These are phyloP conservation scores for Lactifluus volemus DNA, from an alignment of 768 basidiomycete genomes.

Conservation along the genomic window DNA sequence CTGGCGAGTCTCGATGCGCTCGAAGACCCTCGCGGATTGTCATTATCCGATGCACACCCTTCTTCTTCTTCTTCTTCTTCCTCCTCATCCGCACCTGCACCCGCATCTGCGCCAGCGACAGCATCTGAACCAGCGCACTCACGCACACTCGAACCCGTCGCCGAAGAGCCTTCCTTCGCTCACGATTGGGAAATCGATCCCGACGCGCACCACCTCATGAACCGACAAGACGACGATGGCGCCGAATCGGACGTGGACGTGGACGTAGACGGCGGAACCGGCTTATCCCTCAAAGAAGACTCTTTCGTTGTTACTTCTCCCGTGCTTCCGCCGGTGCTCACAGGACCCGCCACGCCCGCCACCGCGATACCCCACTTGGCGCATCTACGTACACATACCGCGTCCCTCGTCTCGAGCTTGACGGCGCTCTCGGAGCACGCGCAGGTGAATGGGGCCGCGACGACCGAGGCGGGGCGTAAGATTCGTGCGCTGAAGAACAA, in stretches of 20 bases:
- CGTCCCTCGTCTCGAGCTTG: conserved; percentile 66
- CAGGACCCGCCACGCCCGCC: conserved; percentile 47
- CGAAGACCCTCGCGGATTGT: conserved; percentile 33
- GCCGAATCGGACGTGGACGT: conserved; percentile 8
- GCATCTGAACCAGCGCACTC: neutral
- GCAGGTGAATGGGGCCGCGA: conserved; percentile 79
- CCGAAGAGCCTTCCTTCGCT: conserved; percentile 26
- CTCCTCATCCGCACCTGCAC: conserved; percentile 16
- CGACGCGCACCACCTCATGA: conserved; percentile 37
- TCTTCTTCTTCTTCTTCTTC: conserved; percentile 3
- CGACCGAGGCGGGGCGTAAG: conserved; percentile 79
- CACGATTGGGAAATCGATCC: conserved; percentile 56
- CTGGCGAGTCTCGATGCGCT: conserved; percentile 63
- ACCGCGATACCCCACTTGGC: conserved; percentile 56
- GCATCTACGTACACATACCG: conserved; percentile 63
- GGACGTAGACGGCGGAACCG: conserved; percentile 35
- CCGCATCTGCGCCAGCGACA: conserved; percentile 20
- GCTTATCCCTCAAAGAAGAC: conserved; percentile 48
- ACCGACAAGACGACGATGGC: neutral
- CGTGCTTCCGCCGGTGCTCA: conserved; percentile 36
- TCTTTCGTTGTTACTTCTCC: conserved; percentile 36
- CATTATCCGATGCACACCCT: conserved; percentile 35
- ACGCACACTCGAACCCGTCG: conserved; percentile 22
- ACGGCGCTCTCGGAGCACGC: conserved; percentile 78
- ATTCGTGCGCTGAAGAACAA: conserved; percentile 81